phyloP scores from a whole-genome alignment of 2,329 filamentous ascomycete species.

The Fusarium pseudonygamai region DNA sequence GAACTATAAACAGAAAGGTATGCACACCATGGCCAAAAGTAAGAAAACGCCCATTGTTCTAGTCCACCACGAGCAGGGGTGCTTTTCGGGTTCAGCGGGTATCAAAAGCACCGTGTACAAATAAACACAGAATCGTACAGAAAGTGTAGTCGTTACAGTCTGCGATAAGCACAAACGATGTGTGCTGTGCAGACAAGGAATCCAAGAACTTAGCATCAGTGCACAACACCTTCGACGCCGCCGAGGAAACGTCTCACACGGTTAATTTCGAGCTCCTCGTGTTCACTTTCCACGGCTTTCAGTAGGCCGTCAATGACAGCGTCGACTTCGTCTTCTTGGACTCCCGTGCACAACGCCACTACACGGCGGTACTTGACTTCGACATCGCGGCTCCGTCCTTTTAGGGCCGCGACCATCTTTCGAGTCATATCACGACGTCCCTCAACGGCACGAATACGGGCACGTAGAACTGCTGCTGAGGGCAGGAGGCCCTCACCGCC shows the following conservation, averaged over 20 bases:
- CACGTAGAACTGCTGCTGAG: slow-evolving; percentile 67
- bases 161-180: slow-evolving; percentile 8
- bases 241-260: slow-evolving; percentile 82
- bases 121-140: slow-evolving; percentile 30
- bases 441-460: slow-evolving; percentile 75
- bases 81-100: slow-evolving; percentile 40
- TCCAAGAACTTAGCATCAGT: slow-evolving; percentile 43
- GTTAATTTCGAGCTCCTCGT: slow-evolving; percentile 77
- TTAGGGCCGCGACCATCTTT: slow-evolving; percentile 74
- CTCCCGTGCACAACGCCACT: slow-evolving; percentile 85
- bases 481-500: slow-evolving; percentile 61
- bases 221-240: slow-evolving; percentile 74
- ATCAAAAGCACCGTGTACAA: slow-evolving; percentile 40
- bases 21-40: neutral
- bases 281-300: slow-evolving; percentile 89
- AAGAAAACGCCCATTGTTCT: slow-evolving; percentile 30
- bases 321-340: slow-evolving; percentile 82
- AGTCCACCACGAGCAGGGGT: slow-evolving; percentile 35
- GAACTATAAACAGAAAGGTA: slow-evolving; percentile 4
- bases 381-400: slow-evolving; percentile 82
- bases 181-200: neutral
- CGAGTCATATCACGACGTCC: slow-evolving; percentile 73
- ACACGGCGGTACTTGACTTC: slow-evolving; percentile 90
- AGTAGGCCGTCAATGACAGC: slow-evolving; percentile 80
- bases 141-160: slow-evolving; percentile 34